Evolutionary conservation across 2,329 filamentous ascomycete species (phyloP).

Genomic region (Thielaviopsis euricoi): DNA sequence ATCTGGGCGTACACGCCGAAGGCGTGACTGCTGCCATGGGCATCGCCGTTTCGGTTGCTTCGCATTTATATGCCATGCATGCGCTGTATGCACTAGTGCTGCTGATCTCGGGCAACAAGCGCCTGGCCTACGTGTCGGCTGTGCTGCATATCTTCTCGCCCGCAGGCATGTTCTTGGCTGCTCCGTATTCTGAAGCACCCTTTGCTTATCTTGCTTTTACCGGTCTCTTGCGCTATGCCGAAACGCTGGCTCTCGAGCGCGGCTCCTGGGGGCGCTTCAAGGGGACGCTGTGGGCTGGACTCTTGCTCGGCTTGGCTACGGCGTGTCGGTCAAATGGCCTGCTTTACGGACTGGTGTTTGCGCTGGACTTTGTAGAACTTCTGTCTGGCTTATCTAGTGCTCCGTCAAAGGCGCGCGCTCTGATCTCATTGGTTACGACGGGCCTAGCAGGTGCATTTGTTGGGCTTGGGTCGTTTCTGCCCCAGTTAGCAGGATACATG

Average conservation of each 20-base stretch:
- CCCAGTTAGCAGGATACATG: slow-evolving; percentile 60
- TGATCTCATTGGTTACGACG: slow-evolving; percentile 35
- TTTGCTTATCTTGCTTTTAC: slow-evolving; percentile 64
- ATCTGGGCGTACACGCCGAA: slow-evolving; percentile 9
- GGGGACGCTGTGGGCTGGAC: slow-evolving; percentile 44
- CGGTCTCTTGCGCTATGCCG: slow-evolving; percentile 55
- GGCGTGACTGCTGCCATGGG: slow-evolving; percentile 32
- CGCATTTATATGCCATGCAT: slow-evolving; percentile 61
- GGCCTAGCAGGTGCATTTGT: slow-evolving; percentile 52
- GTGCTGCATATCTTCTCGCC: slow-evolving; percentile 70
- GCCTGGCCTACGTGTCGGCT: slow-evolving; percentile 28
- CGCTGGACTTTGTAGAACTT: slow-evolving; percentile 37
- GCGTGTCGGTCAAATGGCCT: slow-evolving; percentile 74
- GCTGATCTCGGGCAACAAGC: slow-evolving; percentile 45
- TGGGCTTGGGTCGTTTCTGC: slow-evolving; percentile 48
- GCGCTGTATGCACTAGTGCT: slow-evolving; percentile 58
- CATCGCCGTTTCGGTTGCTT: slow-evolving; percentile 50
- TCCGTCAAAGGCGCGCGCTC: slow-evolving; percentile 25
- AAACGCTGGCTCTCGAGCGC: slow-evolving; percentile 25
- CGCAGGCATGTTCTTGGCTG: slow-evolving; percentile 75
- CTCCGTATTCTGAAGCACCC: slow-evolving; percentile 66
- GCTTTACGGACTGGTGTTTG: slow-evolving; percentile 57
- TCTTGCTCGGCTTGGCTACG: slow-evolving; percentile 55
- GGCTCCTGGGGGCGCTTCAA: slow-evolving; percentile 11
- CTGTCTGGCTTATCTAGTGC: slow-evolving; percentile 16